A percentile compares a stretch with the other conserved stretches of the same genome.
Evolutionary conservation across 192 early-diverging fungal genomes (phyloP).

Genomic region (Chytriomyces confervae): DNA sequence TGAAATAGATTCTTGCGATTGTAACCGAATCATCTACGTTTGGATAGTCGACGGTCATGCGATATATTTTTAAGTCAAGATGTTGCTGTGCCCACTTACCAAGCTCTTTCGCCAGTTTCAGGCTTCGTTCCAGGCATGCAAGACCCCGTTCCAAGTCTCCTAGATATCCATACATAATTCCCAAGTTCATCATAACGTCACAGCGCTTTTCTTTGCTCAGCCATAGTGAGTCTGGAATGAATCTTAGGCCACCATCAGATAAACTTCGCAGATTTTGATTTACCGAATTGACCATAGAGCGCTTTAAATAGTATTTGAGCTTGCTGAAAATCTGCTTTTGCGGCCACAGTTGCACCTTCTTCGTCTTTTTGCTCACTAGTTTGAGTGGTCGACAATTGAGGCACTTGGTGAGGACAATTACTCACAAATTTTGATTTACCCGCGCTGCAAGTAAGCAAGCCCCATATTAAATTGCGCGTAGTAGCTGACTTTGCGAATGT

Average conservation of each 20-base stretch:
- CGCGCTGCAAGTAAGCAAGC: slow-evolving; percentile 18
- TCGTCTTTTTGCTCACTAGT: slow-evolving; percentile 12
- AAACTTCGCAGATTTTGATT: neutral
- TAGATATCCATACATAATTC: slow-evolving; percentile 3
- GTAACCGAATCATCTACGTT: neutral
- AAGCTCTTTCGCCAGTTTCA: slow-evolving; percentile 6
- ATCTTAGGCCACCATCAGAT: neutral
- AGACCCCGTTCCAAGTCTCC: neutral
- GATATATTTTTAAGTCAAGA: neutral
- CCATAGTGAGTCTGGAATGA: neutral
- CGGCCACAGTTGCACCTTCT: neutral
- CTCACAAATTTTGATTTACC: neutral
- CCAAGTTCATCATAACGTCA: slow-evolving; percentile 27
- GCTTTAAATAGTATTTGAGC: neutral
- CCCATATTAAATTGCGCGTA: slow-evolving; percentile 12
- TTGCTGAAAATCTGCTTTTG: slow-evolving; percentile 1
- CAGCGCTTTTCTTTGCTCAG: slow-evolving; percentile 7
- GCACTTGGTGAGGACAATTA: neutral
- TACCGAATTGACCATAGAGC: slow-evolving; percentile 8
- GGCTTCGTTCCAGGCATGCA: slow-evolving; percentile 1
- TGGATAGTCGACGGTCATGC: neutral
- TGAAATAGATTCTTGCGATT: slow-evolving; percentile 7
- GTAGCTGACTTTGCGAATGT: slow-evolving; percentile 9
- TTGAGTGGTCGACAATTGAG: neutral
- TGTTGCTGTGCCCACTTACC: neutral